Percentiles rank a stretch among this genome's conserved stretches.
Evolutionary conservation across 148 eudicot species (phyloP).

Genomic region (Chenopodium album): DNA sequence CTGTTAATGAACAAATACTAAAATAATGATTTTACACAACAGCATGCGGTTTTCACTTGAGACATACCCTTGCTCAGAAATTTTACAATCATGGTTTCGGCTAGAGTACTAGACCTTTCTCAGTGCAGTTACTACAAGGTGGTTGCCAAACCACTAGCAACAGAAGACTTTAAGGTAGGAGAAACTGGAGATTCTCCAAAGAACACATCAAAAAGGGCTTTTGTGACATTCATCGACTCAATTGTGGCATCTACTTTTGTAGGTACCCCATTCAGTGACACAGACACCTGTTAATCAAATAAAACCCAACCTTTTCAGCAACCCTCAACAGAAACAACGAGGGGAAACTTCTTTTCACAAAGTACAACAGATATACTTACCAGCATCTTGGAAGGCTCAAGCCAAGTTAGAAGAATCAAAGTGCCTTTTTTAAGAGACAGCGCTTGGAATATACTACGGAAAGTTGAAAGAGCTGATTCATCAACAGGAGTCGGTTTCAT

Average conservation of each 20-base stretch:
- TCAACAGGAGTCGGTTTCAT: conserved; percentile 54
- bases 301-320: background rate
- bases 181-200: conserved; percentile 79
- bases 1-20: background rate
- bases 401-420: conserved; percentile 76
- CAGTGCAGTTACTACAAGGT: conserved; percentile 38
- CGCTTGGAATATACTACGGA: conserved; percentile 62
- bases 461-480: conserved; percentile 64
- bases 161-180: conserved; percentile 79
- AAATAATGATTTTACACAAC: background rate
- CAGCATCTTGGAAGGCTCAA: conserved; percentile 70
- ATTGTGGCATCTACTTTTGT: conserved; percentile 63
- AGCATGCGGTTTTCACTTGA: background rate
- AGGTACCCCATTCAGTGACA: conserved; percentile 57
- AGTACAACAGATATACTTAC: conserved; percentile 40
- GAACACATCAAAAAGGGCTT: conserved; percentile 76
- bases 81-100: background rate
- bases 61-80: background rate
- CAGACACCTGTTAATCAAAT: conserved; percentile 46
- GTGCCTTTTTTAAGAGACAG: conserved; percentile 82
- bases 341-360: background rate
- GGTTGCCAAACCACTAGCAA: conserved; percentile 52
- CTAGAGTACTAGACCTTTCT: background rate
- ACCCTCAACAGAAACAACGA: background rate
- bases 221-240: conserved; percentile 66